Conservation (phyloP, 2,329 filamentous ascomycete genomes). For the Helotiales sp. region DNA sequence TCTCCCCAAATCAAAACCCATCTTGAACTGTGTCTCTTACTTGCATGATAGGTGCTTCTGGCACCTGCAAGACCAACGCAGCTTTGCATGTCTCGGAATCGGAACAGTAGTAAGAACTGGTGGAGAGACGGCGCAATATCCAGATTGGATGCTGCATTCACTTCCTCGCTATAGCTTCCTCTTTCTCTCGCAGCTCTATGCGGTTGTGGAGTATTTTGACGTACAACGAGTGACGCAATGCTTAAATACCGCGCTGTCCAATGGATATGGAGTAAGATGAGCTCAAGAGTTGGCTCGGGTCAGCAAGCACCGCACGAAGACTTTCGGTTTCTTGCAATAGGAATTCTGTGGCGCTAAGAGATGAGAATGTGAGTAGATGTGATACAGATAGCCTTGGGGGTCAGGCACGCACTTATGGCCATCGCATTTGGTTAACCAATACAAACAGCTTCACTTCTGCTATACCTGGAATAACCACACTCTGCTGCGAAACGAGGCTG, state of each 20-base stretch:
- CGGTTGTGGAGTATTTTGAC: background rate
- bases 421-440: no score
- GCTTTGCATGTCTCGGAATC: constrained; percentile 14
- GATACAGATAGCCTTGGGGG: background rate
- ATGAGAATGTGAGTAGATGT: background rate
- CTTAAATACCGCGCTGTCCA: background rate
- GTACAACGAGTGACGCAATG: background rate
- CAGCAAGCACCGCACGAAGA: background rate
- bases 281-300: background rate
- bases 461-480: no score
- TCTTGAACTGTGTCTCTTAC: background rate
- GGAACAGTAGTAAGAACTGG: constrained; percentile 4
- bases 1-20: background rate
- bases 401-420: background rate
- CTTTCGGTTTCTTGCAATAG: background rate
- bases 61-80: constrained; percentile 13
- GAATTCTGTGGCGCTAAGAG: background rate
- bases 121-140: constrained; percentile 5
- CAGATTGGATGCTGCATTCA: constrained; percentile 8
- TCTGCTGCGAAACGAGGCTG: no score
- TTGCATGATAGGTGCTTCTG: constrained; percentile 5
- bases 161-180: constrained; percentile 6
- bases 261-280: background rate
- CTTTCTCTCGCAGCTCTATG: background rate
- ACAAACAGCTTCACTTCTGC: no score